Evolutionary conservation across 1,139 yeast genomes (phyloP), one percentile per base, ranked within the genome.

Genomic region (Pichia kudriavzevii): DNA sequence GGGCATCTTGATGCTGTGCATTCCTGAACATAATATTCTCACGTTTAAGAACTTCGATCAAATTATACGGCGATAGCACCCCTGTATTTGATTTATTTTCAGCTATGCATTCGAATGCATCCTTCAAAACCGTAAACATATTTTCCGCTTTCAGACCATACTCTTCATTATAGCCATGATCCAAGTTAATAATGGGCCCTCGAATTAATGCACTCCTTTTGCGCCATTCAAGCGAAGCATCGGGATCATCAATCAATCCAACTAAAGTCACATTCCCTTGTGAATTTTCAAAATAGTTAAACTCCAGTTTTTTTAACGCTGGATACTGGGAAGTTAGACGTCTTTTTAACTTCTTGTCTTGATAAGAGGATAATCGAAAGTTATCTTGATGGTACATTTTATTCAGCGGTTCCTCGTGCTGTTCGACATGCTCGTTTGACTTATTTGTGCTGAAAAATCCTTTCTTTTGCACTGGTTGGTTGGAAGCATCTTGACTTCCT

Each of bases 1-100:
- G 98, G 3, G 98, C 96, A 64, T 91, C 98, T 55, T 91, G 98
- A 57, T 91, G 98, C 95, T 88, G 87, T 35, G 82, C 78, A 41
- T 87, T 82, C 43, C 95, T 67, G 56, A 91, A 91, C 47, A 91
- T 63, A 48, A 77, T 82, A 55, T 91, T 91, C 49, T 84, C 87
- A 38, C 73, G 74, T 56, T 87, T 87, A 36, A 88, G 64, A 35
- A 79, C 78, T 32, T 76, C 79, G 32, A 91, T 75, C 34, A 91
- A 72, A 49, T 73, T 70, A 22, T 66, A 63, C 0, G 97, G 96
- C 1, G 95, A 82, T 1, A 85, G 88, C 7, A 91, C 85, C 3
- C 97, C 97, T 3, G 74, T 76, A 18, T 72, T 66, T 5, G 80
- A 69, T 38, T 64, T 62, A 55, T 79, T 75, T 53, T 85, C 95